phyloP scores from a whole-genome alignment of 257 asterid genomes.

The Thymus mandschuricus region DNA sequence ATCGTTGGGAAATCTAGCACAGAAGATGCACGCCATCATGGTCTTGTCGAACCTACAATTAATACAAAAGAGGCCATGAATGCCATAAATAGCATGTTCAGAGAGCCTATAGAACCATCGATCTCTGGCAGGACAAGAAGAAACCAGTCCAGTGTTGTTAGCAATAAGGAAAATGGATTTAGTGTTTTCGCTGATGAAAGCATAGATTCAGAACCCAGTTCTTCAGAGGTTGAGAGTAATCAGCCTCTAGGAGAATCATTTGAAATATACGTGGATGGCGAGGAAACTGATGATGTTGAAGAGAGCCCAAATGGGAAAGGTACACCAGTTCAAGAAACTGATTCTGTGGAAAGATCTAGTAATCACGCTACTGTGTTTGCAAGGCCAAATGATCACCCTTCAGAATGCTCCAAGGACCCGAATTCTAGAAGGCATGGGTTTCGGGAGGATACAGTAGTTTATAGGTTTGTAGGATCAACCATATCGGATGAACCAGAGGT shows the following conservation, averaged over 20 bases:
- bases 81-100: conserved; percentile 83
- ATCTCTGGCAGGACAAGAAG: conserved; percentile 44
- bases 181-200: conserved; percentile 53
- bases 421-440: conserved; percentile 48
- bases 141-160: conserved; percentile 42
- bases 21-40: conserved; percentile 90
- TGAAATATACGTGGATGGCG: conserved; percentile 71
- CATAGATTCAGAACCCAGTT: conserved; percentile 40
- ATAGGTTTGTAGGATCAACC: conserved; percentile 89
- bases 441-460: conserved; percentile 80
- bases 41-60: conserved; percentile 88
- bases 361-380: conserved; percentile 52
- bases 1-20: conserved; percentile 67
- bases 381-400: conserved; percentile 47
- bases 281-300: conserved; percentile 47
- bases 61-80: conserved; percentile 88
- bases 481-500: conserved; percentile 76
- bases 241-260: conserved; percentile 54
- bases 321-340: conserved; percentile 26
- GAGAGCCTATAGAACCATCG: conserved; percentile 76
- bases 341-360: conserved; percentile 8
- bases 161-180: conserved; percentile 42
- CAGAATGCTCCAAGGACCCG: conserved; percentile 41
- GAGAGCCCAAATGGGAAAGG: conserved; percentile 38
- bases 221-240: conserved; percentile 35